These are phyloP conservation scores for Martensiomyces pterosporus DNA, from an alignment of 192 early-diverging fungal genomes.

Conservation along the genomic window DNA sequence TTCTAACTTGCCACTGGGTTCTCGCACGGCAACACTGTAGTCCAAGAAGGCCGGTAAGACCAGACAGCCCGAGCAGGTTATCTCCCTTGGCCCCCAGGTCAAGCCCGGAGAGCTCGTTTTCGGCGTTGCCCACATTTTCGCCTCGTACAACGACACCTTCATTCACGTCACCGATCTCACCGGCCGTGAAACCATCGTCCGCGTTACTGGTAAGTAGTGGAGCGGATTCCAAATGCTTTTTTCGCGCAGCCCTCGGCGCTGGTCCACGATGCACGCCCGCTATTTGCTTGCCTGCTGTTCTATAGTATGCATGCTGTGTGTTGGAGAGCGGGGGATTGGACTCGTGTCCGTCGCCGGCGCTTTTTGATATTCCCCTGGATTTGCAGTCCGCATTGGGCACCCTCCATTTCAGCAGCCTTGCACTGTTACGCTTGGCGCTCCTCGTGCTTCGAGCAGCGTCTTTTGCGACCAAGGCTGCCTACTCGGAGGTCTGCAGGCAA, in stretches of 20 bases:
- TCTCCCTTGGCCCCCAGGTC: conserved; percentile 95
- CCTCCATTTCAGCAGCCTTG: too few relatives aligned
- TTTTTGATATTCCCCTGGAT: conserved; percentile 51
- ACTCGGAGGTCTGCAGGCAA: too few relatives aligned
- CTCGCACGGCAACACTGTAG: conserved; percentile 29
- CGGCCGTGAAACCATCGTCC: conserved; percentile 97
- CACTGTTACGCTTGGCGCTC: too few relatives aligned
- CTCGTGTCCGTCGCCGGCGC: conserved; percentile 3
- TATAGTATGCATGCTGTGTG: conserved; percentile 1
- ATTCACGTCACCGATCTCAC: conserved; percentile 99
- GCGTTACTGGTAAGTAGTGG: conserved; percentile 88
- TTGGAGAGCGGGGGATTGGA: conserved; percentile 12
- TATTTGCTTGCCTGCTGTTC: conserved; percentile 6
- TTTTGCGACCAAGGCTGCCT: too few relatives aligned
- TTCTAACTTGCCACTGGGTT: neutral
- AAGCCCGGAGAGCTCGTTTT: conserved; percentile 98
- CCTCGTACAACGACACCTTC: conserved; percentile 99
- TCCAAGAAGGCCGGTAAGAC: conserved; percentile 74
- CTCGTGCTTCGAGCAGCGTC: too few relatives aligned
- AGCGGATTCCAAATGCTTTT: neutral
- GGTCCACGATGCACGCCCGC: neutral
- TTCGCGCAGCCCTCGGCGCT: neutral
- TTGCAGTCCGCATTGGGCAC: conserved; percentile 33
- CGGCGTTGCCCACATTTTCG: conserved; percentile 99
- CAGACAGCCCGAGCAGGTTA: conserved; percentile 79